These are phyloP conservation scores for Cardamine resedifolia DNA, from an alignment of 345 rosid genomes.

Conservation along the genomic window DNA sequence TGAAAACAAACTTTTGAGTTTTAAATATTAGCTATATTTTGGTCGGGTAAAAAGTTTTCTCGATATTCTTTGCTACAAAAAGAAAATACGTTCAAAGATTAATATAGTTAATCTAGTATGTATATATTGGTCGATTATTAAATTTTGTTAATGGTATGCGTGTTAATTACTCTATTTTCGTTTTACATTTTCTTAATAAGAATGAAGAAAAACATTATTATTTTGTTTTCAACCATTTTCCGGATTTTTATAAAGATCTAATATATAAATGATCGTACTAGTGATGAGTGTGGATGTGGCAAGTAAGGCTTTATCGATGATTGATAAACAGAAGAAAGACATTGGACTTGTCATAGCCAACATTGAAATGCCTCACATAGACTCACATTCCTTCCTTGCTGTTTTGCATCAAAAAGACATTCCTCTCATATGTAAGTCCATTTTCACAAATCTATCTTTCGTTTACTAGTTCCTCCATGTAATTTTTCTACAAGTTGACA, in stretches of 20 bases:
- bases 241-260: not conserved
- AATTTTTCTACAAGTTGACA: not conserved
- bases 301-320: conserved; percentile 37
- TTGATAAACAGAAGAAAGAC: conserved; percentile 27
- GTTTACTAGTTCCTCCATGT: not conserved
- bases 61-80: too few relatives aligned
- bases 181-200: too few relatives aligned
- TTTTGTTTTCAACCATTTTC: not conserved
- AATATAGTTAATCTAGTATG: not conserved
- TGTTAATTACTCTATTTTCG: too few relatives aligned
- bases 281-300: conserved; percentile 41
- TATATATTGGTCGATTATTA: not conserved
- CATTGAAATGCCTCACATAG: conserved; percentile 32
- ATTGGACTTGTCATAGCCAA: conserved; percentile 50
- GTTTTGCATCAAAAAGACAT: conserved; percentile 21
- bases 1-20: too few relatives aligned
- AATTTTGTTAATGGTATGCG: not conserved
- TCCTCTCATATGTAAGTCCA: conserved; percentile 39
- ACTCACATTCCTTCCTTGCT: conserved; percentile 26
- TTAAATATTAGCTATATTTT: too few relatives aligned
- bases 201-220: not conserved
- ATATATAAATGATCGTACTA: conserved; percentile 15
- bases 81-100: too few relatives aligned
- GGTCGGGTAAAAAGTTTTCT: too few relatives aligned
- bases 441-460: not conserved